phyloP scores from a whole-genome alignment of 140 eudicot genomes.

The Oenanthe javanica region DNA sequence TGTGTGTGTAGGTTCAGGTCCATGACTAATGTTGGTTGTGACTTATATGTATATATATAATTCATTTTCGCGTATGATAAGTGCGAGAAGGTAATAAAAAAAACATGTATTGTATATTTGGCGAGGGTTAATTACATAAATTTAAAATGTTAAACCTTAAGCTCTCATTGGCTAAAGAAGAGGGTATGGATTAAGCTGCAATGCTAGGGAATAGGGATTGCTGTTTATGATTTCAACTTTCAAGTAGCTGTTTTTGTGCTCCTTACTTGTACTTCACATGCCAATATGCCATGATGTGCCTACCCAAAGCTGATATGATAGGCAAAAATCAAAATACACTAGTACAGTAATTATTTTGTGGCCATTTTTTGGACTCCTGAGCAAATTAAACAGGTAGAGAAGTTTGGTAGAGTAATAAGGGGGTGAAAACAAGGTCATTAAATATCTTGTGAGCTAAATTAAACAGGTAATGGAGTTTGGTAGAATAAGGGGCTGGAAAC shows the following conservation, averaged over 20 bases:
- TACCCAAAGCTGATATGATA: neutral
- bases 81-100: no score
- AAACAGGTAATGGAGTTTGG: neutral
- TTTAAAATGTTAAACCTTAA: neutral
- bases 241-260: neutral
- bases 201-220: neutral
- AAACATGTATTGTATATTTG: neutral
- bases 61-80: no score
- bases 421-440: neutral
- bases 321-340: neutral
- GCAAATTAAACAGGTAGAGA: neutral
- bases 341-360: no score
- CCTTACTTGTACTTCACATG: neutral
- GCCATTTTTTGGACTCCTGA: neutral
- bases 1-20: neutral
- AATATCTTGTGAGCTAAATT: neutral
- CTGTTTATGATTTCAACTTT: neutral
- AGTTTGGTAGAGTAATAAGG: neutral
- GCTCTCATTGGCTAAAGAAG: neutral
- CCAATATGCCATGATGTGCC: neutral
- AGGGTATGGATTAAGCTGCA: neutral
- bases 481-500: no score
- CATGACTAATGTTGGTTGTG: no score
- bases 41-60: no score
- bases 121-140: neutral